These are phyloP conservation scores for Gigaspora rosea DNA, from an alignment of 192 early-diverging fungal species.

Conservation along the genomic window DNA sequence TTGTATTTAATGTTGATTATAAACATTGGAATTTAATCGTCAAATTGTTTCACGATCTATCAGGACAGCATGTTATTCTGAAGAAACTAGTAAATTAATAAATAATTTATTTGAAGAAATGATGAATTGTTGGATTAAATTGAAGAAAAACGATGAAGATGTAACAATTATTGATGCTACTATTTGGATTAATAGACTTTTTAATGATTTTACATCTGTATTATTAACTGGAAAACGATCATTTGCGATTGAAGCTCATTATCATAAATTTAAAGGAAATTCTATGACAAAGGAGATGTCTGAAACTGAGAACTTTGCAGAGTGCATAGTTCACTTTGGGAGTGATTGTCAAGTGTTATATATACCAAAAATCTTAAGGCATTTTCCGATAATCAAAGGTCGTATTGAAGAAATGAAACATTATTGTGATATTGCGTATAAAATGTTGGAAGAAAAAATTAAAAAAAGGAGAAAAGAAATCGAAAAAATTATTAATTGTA, in stretches of 20 bases:
- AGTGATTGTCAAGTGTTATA: not conserved
- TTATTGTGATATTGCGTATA: constrained; percentile 1
- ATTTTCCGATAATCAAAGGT: constrained; percentile 10
- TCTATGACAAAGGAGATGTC: not conserved
- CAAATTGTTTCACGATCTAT: constrained; percentile 7
- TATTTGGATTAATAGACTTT: constrained; percentile 21
- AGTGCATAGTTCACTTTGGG: not conserved
- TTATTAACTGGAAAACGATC: constrained; percentile 16
- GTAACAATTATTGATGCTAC: not conserved
- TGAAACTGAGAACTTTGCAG: not conserved
- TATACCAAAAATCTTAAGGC: constrained; percentile 15
- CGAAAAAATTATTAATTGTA: not conserved
- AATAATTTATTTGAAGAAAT: constrained; percentile 25
- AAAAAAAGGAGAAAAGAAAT: constrained; percentile 26
- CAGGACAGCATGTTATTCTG: not conserved
- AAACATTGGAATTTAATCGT: constrained; percentile 20
- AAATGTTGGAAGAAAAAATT: constrained; percentile 2
- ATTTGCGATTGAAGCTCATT: not conserved
- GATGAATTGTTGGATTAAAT: not conserved
- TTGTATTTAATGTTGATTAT: not conserved
- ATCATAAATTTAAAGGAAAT: constrained; percentile 10
- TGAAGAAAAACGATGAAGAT: not conserved
- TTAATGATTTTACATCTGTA: constrained; percentile 8
- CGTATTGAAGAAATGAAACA: not conserved
- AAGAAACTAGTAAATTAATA: not conserved